A percentile compares a stretch with the other conserved stretches of the same genome.
Conservation (phyloP, 176 grass and related monocot species). For the Zoysia japonica region DNA sequence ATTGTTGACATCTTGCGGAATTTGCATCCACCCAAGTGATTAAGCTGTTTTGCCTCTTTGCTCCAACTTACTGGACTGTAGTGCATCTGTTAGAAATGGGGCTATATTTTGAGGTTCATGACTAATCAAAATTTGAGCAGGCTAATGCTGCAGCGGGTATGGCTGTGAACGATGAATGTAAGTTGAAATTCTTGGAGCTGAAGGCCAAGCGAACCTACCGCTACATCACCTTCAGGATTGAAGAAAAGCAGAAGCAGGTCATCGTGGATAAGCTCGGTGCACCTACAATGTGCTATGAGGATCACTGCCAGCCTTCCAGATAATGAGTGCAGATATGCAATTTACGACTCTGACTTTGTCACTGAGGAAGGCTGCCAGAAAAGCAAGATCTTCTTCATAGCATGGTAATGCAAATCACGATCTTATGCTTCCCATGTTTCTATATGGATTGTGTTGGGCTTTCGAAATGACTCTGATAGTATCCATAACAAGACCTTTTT, state of each 20-base stretch:
- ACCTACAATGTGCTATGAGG: neutral
- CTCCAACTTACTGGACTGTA: no score
- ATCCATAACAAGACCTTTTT: no score
- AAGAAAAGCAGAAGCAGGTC: neutral
- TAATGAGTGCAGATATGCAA: neutral
- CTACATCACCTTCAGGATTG: neutral
- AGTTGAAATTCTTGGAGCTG: neutral
- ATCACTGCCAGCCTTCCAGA: neutral
- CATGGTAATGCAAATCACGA: slow-evolving; percentile 47
- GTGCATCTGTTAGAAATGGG: no score
- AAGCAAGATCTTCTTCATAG: slow-evolving; percentile 99
- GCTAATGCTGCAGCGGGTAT: neutral
- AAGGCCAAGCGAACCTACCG: neutral
- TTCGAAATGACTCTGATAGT: no score
- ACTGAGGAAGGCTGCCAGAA: slow-evolving; percentile 60
- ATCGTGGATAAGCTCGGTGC: neutral
- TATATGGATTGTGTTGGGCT: no score
- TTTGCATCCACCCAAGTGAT: no score
- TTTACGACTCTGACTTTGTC: neutral
- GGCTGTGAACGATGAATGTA: neutral
- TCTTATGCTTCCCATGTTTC: neutral
- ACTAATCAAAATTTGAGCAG: neutral
- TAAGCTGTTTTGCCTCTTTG: no score
- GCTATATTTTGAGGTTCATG: neutral
- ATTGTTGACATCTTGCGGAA: no score